These are phyloP conservation scores for Trapa bicornis DNA, from an alignment of 345 rosid genomes.

Conservation along the genomic window DNA sequence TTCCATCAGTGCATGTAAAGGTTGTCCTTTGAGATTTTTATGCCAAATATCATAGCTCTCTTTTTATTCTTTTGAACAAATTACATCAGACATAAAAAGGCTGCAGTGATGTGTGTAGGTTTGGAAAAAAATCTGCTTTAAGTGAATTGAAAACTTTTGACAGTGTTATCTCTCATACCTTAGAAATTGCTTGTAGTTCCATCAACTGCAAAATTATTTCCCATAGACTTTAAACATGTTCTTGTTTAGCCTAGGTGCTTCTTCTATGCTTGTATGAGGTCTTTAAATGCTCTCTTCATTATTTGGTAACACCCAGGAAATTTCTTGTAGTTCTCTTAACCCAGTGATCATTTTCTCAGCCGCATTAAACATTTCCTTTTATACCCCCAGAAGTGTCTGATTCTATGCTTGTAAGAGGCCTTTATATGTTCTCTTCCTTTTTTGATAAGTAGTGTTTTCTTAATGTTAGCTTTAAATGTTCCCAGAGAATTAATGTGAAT, in stretches of 20 bases:
- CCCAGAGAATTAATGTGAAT: neutral
- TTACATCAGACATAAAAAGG: neutral
- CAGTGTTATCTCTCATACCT: neutral
- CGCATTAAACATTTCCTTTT: too few relatives aligned
- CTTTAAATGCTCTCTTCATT: neutral
- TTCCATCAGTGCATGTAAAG: conserved; percentile 28
- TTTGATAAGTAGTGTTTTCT: neutral
- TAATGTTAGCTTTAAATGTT: neutral
- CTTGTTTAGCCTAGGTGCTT: neutral
- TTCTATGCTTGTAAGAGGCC: neutral
- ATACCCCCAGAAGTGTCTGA: too few relatives aligned
- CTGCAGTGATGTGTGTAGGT: neutral
- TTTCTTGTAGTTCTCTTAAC: too few relatives aligned
- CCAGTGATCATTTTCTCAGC: too few relatives aligned
- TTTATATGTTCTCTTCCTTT: neutral
- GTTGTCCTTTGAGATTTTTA: conserved; percentile 15
- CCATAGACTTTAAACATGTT: neutral
- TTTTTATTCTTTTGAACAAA: neutral
- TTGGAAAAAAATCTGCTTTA: too few relatives aligned
- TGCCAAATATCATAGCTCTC: neutral
- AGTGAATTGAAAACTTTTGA: too few relatives aligned
- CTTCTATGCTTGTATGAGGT: neutral
- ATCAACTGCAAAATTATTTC: neutral
- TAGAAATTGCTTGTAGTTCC: neutral
- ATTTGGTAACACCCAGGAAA: neutral